These are phyloP conservation scores for Carpinus viminea DNA, from an alignment of 306 rosid species.

Conservation along the genomic window DNA sequence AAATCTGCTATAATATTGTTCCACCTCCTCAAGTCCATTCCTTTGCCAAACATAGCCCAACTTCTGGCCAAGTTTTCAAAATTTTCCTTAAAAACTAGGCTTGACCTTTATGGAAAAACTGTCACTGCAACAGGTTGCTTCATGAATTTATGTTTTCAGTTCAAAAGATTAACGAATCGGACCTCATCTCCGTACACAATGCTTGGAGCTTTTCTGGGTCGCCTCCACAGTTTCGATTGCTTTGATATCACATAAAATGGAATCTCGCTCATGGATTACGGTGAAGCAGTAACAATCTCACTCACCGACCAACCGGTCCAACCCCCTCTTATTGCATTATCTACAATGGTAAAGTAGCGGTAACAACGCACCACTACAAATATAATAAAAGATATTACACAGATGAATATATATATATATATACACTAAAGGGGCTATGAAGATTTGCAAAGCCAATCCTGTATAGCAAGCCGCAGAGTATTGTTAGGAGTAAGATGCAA, in stretches of 20 bases:
- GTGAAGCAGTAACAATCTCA: slow-evolving; percentile 8
- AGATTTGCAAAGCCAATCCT: slow-evolving; percentile 86
- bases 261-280: background rate
- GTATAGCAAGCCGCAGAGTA: slow-evolving; percentile 68
- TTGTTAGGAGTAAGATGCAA: slow-evolving; percentile 75
- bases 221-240: background rate
- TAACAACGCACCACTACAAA: slow-evolving; percentile 6
- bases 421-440: slow-evolving; percentile 26
- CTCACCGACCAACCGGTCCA: background rate
- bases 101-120: no score
- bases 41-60: no score
- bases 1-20: no score
- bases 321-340: background rate
- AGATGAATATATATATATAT: slow-evolving; percentile 14
- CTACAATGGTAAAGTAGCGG: slow-evolving; percentile 17
- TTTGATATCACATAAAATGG: background rate
- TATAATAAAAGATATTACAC: slow-evolving; percentile 7
- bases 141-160: background rate
- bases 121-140: background rate
- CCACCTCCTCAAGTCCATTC: no score
- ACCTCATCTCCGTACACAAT: background rate
- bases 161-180: background rate
- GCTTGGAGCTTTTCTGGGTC: background rate
- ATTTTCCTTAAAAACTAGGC: no score
- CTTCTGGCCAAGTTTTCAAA: no score